Conservation (phyloP, 2,329 filamentous ascomycete species). For the Arthrobotrys pseudoclavata region DNA sequence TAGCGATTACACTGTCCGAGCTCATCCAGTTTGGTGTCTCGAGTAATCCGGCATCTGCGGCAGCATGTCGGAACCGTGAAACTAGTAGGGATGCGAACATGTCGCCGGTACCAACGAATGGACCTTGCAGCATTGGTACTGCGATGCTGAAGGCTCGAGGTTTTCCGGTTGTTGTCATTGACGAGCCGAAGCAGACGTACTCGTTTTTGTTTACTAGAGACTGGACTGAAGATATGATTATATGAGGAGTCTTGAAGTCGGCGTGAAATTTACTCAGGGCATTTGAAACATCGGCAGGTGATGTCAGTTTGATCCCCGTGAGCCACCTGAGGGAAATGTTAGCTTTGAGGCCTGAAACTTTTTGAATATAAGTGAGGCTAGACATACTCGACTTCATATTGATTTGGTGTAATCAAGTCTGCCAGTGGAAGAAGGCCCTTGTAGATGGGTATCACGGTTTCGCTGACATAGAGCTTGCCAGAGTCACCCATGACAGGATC, state of each 20-base stretch:
- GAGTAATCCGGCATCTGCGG: conserved; percentile 67
- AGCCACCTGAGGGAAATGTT: conserved; percentile 74
- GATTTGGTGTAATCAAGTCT: conserved; percentile 93
- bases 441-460: conserved; percentile 92
- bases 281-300: conserved; percentile 77
- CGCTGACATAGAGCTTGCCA: conserved; percentile 88
- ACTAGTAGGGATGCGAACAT: conserved; percentile 97
- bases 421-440: conserved; percentile 82
- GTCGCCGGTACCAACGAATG: conserved; percentile 96
- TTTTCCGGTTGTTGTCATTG: conserved; percentile 74
- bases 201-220: conserved; percentile 70
- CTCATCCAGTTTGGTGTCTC: conserved; percentile 79
- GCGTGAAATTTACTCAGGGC: conserved; percentile 84
- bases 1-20: conserved; percentile 76
- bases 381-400: conserved; percentile 91
- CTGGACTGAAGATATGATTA: conserved; percentile 91
- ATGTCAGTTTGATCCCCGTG: conserved; percentile 84
- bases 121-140: conserved; percentile 88
- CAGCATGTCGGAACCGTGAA: conserved; percentile 81
- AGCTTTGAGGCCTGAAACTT: background rate
- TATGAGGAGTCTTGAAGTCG: conserved; percentile 82
- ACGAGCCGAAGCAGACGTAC: conserved; percentile 81
- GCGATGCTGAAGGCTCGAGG: conserved; percentile 90
- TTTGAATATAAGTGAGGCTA: conserved; percentile 13
- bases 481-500: conserved; percentile 99